phyloP scores from a whole-genome alignment of 2,329 filamentous ascomycete genomes.

The Fusarium sp. region DNA sequence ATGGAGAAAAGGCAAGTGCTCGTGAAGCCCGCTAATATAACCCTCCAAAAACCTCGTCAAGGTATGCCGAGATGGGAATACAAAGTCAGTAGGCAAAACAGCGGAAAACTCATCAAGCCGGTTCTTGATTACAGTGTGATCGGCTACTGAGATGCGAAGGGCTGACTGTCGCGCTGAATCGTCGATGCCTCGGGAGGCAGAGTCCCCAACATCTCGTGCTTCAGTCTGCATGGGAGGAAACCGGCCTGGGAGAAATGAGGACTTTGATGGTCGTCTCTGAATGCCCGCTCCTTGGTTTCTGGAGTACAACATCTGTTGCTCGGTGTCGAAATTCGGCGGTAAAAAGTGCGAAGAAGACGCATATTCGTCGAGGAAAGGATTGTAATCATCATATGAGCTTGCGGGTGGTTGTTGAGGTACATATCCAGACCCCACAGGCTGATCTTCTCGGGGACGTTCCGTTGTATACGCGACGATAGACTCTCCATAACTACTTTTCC shows the following conservation, averaged over 20 bases:
- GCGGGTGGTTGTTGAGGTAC: slow-evolving; percentile 48
- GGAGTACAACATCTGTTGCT: slow-evolving; percentile 67
- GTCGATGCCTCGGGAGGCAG: slow-evolving; percentile 46
- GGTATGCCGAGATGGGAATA: slow-evolving; percentile 77
- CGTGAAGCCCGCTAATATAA: slow-evolving; percentile 76
- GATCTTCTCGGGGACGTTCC: slow-evolving; percentile 64
- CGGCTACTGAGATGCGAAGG: slow-evolving; percentile 66
- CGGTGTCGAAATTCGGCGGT: slow-evolving; percentile 67
- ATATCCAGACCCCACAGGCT: slow-evolving; percentile 57
- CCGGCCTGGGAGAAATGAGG: slow-evolving; percentile 66
- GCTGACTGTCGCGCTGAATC: slow-evolving; percentile 52
- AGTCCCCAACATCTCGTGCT: slow-evolving; percentile 57
- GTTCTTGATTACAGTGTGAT: slow-evolving; percentile 68
- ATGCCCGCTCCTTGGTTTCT: slow-evolving; percentile 57
- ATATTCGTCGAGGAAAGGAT: slow-evolving; percentile 71
- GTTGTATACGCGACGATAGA: slow-evolving; percentile 58
- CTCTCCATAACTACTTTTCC: slow-evolving; percentile 64
- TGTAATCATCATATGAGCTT: slow-evolving; percentile 67
- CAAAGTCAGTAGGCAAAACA: slow-evolving; percentile 72
- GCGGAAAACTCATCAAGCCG: slow-evolving; percentile 73
- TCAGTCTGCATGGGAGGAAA: slow-evolving; percentile 69
- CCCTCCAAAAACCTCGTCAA: slow-evolving; percentile 77
- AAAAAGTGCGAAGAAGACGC: slow-evolving; percentile 67
- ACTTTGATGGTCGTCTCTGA: slow-evolving; percentile 60
- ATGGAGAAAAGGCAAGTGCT: slow-evolving; percentile 72